Conservation (phyloP, 108 stramenopile species). For the Cyclotella cryptica region DNA sequence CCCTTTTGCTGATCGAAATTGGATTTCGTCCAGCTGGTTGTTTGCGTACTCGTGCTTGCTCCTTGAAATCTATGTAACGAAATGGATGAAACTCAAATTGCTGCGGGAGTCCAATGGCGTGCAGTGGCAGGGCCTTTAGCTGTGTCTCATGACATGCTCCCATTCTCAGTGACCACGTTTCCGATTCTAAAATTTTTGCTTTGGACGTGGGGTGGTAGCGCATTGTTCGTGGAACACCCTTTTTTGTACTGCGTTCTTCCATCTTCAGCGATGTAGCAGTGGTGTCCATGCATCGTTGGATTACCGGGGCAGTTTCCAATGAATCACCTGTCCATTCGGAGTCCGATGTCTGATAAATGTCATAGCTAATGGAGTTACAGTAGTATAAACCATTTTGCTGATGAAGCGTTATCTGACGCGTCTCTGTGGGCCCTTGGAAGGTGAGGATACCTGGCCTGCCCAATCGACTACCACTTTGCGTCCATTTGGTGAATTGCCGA, state of each 20-base stretch:
- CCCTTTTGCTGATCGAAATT: background rate
- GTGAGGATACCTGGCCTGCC: too few species aligned
- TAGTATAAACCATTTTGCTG: background rate
- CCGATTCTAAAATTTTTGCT: background rate
- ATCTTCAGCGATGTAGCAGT: background rate
- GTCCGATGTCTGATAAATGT: too few species aligned
- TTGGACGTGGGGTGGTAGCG: background rate
- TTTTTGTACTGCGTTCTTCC: background rate
- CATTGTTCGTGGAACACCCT: conserved; percentile 1
- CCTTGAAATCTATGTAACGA: too few species aligned
- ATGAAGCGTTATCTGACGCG: background rate
- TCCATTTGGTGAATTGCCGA: background rate
- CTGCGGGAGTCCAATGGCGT: background rate
- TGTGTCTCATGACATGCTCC: background rate
- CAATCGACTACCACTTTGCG: background rate
- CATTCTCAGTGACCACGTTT: background rate
- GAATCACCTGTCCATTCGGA: too few species aligned
- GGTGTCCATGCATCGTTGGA: too few species aligned
- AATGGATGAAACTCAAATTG: background rate
- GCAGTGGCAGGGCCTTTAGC: background rate
- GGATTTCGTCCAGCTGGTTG: background rate
- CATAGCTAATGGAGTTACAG: background rate
- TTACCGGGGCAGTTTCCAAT: too few species aligned
- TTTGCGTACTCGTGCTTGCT: too few species aligned
- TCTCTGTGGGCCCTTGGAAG: too few species aligned